Evolutionary conservation across 345 rosid species (phyloP), one percentile per base, ranked within the genome.

Genomic region (Corchorus capsularis): DNA sequence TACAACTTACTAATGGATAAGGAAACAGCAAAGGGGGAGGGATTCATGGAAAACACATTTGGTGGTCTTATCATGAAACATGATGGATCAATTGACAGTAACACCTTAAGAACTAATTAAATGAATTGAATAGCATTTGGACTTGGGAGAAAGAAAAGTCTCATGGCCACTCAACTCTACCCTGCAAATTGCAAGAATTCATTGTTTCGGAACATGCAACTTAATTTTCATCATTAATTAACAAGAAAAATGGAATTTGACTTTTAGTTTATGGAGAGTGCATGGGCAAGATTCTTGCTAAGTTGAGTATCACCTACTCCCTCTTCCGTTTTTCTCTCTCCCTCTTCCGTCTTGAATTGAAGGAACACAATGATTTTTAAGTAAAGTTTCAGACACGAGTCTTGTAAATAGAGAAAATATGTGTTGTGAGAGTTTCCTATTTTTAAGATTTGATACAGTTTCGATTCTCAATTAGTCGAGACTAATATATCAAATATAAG

Each of bases 281-380:
- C 14, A 43, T 17, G 11, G 16, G 67, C 67, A 63, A 37, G 65
- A 61, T 61, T 63, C 68, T 16, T 63, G 68, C 68, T 8, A 63
- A 64, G 32, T 37, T 17, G 9, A 53, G 57, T 53, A 53, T 53
- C 57, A 39, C 68, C 27, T 11, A 55, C 0, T 27, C 15, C 16
- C 4, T 0, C 32, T n/a, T n/a, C n/a, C n/a, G n/a, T n/a, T n/a
- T n/a, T n/a, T 27, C 27, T 27, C 27, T 27, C 27, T 27, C 27
- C 27, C 27, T 27, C 27, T 27, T 27, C 27, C 27, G 27, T 27
- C 27, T 27, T 27, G 0, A 27, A 27, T 27, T 27, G 1, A 27
- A 27, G 27, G 27, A 27, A 27, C 27, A 27, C 27, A 27, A 27
- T 27, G 27, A 27, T 27, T 27, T 27, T 27, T 27, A 27, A 27